Evolutionary conservation across 768 basidiomycete species (phyloP), one percentile per base, ranked within the genome.

Genomic region (Chalciporus piperatus): DNA sequence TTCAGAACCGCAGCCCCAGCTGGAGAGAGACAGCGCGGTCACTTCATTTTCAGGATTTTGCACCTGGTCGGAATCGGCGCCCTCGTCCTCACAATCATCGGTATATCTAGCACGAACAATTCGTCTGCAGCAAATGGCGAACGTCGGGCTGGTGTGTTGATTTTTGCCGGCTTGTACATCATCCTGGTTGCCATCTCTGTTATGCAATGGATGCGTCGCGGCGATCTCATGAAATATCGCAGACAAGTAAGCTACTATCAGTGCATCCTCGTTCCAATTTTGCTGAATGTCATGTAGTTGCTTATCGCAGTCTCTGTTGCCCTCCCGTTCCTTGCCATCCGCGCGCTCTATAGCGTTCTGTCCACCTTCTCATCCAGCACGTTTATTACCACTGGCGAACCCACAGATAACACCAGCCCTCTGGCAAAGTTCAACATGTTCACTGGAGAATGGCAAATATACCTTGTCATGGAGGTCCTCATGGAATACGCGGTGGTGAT

Each of bases 281-380:
- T 19, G 38, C 52, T 54, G 23, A 66, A n/a, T 38, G 30, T 40
- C 20, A 25, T 51, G 42, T 48, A 87, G 86, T 72, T 89, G 13
- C 74, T 88, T 37, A 56, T 60, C 25, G 84, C 82, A 23, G 67
- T 85, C 41, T 71, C 80, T 19, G 23, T 69, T 42, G 82, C 81
- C 9, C 69, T 87, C 13, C 84, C 84, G 5, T 80, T 85, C 67
- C 71, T 88, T 28, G 79, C 77, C 16, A 76, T 80, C 30, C 67
- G 67, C 11, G 49, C 62, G 13, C 20, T 68, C 4, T 87, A 87
- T 59, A 73, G 76, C 40, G 67, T 87, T 32, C 73, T 87, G 38
- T 73, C 78, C 23, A 77, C 77, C 6, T 87, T 78, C 71, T 82
- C 83, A 39, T 66, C 68, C 17, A 48, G 44, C 19, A 70, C 84